Evolutionary conservation across 2,329 filamentous ascomycete species (phyloP).

Genomic region (Ceratocystis eucalypticola): DNA sequence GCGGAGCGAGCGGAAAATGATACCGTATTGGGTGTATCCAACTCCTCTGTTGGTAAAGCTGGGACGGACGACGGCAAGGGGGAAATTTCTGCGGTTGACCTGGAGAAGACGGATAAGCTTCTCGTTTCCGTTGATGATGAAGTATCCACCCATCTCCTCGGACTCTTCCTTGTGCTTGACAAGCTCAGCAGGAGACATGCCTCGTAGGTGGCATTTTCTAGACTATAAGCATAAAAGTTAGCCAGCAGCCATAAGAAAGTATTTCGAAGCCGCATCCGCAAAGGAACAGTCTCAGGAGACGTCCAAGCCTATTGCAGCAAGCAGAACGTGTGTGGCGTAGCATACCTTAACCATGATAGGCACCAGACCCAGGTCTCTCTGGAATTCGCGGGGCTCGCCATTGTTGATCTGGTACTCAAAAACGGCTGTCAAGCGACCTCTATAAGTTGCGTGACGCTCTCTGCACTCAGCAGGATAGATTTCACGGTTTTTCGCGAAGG

Average conservation of each 20-base stretch:
- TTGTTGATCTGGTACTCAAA: conserved; percentile 81
- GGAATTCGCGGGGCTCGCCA: conserved; percentile 67
- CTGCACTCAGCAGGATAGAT: conserved; percentile 86
- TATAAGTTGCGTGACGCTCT: conserved; percentile 83
- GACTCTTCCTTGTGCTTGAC: conserved; percentile 86
- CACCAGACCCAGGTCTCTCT: conserved; percentile 74
- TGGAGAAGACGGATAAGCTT: conserved; percentile 90
- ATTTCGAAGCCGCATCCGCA: too few relatives aligned
- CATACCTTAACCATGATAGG: conserved; percentile 85
- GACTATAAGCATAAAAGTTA: conserved; percentile 40
- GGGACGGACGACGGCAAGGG: conserved; percentile 81
- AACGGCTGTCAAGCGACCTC: conserved; percentile 69
- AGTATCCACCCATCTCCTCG: conserved; percentile 92
- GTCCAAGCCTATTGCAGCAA: too few relatives aligned
- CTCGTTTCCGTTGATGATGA: conserved; percentile 94
- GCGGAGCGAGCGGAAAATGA: conserved; percentile 80
- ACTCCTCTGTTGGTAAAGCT: conserved; percentile 81
- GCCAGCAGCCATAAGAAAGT: neutral
- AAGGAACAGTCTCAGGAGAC: too few relatives aligned
- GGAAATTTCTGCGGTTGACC: conserved; percentile 82
- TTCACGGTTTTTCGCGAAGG: conserved; percentile 68
- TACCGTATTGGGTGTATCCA: conserved; percentile 78
- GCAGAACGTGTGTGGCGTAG: neutral
- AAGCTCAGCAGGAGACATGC: conserved; percentile 66
- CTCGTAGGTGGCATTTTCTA: conserved; percentile 80